phyloP scores from a whole-genome alignment of 2,329 filamentous ascomycete genomes.

The Fusarium nodosum region DNA sequence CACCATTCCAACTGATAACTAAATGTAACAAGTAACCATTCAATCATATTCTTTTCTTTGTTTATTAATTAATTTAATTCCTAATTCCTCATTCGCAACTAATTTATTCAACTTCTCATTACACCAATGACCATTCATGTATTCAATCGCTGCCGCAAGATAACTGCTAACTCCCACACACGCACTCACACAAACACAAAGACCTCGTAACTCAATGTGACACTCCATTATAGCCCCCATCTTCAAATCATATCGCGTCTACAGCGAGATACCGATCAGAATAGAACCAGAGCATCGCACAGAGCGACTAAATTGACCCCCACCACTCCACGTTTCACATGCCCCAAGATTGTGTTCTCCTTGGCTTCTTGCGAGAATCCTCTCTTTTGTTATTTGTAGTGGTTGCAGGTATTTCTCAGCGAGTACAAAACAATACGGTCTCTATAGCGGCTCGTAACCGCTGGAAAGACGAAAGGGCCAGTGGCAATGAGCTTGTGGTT shows the following conservation, averaged over 20 bases:
- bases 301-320: slow-evolving; percentile 26
- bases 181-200: slow-evolving; percentile 23
- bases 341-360: slow-evolving; percentile 17
- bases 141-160: slow-evolving; percentile 12
- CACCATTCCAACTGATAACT: background rate
- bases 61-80: slow-evolving; percentile 4
- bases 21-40: background rate
- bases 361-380: slow-evolving; percentile 24
- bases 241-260: slow-evolving; percentile 37
- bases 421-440: background rate
- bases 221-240: slow-evolving; percentile 28
- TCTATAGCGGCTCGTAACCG: slow-evolving; percentile 38
- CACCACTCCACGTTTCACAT: slow-evolving; percentile 38
- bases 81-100: slow-evolving; percentile 10
- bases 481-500: slow-evolving; percentile 14
- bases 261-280: slow-evolving; percentile 37
- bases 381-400: slow-evolving; percentile 14
- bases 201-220: slow-evolving; percentile 35
- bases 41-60: background rate
- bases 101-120: slow-evolving; percentile 6
- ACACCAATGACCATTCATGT: background rate
- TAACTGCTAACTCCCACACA: slow-evolving; percentile 12
- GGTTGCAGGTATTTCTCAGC: slow-evolving; percentile 20
- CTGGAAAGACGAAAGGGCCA: slow-evolving; percentile 14
- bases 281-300: slow-evolving; percentile 31